A percentile compares a stretch with the other conserved stretches of the same genome.
Conservation (phyloP, 2,329 filamentous ascomycete genomes). For the Botrytis deweyae region DNA sequence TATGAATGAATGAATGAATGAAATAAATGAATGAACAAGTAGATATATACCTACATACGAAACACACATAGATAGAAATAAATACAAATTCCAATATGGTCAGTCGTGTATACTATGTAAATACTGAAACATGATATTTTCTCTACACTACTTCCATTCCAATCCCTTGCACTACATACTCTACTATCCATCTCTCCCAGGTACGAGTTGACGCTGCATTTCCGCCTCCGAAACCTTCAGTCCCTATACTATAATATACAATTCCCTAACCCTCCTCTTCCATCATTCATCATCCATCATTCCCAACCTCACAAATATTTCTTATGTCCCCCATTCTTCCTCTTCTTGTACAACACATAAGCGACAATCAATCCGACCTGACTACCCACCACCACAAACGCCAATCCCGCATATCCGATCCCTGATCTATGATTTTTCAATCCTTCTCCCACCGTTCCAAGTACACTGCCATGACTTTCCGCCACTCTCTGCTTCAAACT, state of each 20-base stretch:
- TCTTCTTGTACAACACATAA: slow-evolving; percentile 39
- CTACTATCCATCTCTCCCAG: neutral
- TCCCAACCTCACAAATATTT: slow-evolving; percentile 36
- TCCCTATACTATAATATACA: neutral
- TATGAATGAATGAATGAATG: too few relatives aligned
- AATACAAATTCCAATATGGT: neutral
- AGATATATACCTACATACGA: too few relatives aligned
- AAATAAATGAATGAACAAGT: too few relatives aligned
- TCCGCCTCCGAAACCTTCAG: neutral
- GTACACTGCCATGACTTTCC: slow-evolving; percentile 30
- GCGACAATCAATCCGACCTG: slow-evolving; percentile 33
- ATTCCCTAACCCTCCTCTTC: neutral
- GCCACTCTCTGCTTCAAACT: slow-evolving; percentile 31
- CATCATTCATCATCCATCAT: neutral
- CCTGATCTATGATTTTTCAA: slow-evolving; percentile 17
- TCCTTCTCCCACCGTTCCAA: slow-evolving; percentile 23
- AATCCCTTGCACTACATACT: neutral
- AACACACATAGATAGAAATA: too few relatives aligned
- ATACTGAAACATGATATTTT: neutral
- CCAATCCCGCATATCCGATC: slow-evolving; percentile 20
- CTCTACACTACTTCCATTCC: neutral
- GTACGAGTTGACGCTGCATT: neutral
- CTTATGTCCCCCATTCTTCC: slow-evolving; percentile 35
- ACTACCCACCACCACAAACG: slow-evolving; percentile 32
- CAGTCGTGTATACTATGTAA: neutral